A percentile compares a stretch with the other conserved stretches of the same genome.
Conservation (phyloP, 2,329 filamentous ascomycete species). For the Pseudocercospora pini-densiflorae region DNA sequence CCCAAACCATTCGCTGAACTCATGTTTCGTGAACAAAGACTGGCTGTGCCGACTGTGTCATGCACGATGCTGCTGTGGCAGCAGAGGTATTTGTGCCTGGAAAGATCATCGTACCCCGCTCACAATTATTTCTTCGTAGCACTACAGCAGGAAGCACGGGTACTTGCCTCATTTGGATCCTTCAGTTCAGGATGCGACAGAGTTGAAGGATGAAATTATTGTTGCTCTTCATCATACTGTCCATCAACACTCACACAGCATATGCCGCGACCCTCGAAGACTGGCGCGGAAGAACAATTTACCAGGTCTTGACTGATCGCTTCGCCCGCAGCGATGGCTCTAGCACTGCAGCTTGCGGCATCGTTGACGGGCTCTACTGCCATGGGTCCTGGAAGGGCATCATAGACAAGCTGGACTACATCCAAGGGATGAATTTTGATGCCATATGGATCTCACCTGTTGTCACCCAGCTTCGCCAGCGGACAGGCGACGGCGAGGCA, state of each 20-base stretch:
- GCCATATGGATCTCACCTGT: slow-evolving; percentile 57
- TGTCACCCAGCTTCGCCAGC: slow-evolving; percentile 46
- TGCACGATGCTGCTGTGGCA: background rate
- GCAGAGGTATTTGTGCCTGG: too few relatives aligned
- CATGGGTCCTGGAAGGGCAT: slow-evolving; percentile 50
- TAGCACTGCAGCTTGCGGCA: slow-evolving; percentile 33
- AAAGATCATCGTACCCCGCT: background rate
- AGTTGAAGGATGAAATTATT: background rate
- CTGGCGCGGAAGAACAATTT: slow-evolving; percentile 45
- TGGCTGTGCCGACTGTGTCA: background rate
- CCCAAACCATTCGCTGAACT: background rate
- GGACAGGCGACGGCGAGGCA: slow-evolving; percentile 48
- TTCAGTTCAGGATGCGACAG: background rate
- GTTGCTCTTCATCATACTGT: background rate
- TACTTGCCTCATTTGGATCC: slow-evolving; percentile 1
- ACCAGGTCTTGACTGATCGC: slow-evolving; percentile 47
- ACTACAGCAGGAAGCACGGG: slow-evolving; percentile 7
- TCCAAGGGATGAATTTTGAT: slow-evolving; percentile 48
- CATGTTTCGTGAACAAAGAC: background rate
- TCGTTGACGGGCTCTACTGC: slow-evolving; percentile 38
- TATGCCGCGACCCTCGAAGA: slow-evolving; percentile 41
- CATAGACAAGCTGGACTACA: slow-evolving; percentile 49
- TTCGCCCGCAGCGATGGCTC: slow-evolving; percentile 38
- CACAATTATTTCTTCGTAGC: background rate
- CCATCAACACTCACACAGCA: background rate